A percentile compares a stretch with the other conserved stretches of the same genome.
Conservation (phyloP, 768 basidiomycete genomes). For the Pisolithus albus region DNA sequence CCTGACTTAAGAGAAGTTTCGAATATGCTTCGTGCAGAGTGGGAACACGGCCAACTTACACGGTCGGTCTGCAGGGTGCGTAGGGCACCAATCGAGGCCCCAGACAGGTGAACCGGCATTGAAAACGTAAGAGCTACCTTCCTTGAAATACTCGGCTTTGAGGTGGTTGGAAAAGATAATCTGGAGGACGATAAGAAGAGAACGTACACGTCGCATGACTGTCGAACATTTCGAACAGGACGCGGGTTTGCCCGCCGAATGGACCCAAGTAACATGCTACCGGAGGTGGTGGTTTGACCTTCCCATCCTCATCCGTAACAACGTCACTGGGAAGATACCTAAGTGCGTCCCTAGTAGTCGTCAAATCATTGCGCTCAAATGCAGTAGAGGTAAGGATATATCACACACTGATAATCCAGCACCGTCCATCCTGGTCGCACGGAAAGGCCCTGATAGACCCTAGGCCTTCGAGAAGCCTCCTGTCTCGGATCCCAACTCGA, state of each 20-base stretch:
- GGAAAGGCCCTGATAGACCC: slow-evolving; percentile 43
- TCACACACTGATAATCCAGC: slow-evolving; percentile 43
- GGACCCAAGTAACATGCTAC: slow-evolving; percentile 65
- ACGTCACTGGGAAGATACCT: slow-evolving; percentile 54
- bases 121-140: slow-evolving; percentile 62
- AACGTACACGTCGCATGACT: slow-evolving; percentile 50
- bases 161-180: background rate
- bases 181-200: background rate
- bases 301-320: slow-evolving; percentile 43
- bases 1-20: slow-evolving; percentile 33
- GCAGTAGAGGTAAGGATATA: slow-evolving; percentile 5
- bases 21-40: background rate
- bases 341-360: slow-evolving; percentile 32
- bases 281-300: slow-evolving; percentile 44
- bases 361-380: background rate
- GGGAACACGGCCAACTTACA: slow-evolving; percentile 32
- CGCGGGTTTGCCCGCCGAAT: slow-evolving; percentile 42
- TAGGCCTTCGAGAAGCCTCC: slow-evolving; percentile 52
- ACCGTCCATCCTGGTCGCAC: slow-evolving; percentile 42
- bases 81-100: slow-evolving; percentile 92
- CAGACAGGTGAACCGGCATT: slow-evolving; percentile 88
- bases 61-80: slow-evolving; percentile 48
- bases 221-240: slow-evolving; percentile 50
- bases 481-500: slow-evolving; percentile 25
- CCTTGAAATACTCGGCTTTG: slow-evolving; percentile 55